Conservation (phyloP, 1,284 basidiomycete species). For the Sphaerobolus stellatus region DNA sequence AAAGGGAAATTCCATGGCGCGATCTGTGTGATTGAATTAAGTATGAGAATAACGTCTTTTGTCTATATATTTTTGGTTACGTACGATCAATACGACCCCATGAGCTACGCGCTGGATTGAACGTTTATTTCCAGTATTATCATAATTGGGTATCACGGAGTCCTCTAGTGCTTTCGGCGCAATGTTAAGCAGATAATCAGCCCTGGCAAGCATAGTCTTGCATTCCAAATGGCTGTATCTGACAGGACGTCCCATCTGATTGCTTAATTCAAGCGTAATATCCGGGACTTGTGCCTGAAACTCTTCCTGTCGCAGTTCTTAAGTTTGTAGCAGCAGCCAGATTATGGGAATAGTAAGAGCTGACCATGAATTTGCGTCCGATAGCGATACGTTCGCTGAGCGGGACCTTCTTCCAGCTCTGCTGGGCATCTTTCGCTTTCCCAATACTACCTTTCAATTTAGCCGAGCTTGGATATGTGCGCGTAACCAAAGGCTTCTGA, state of each 20-base stretch:
- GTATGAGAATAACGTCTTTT: background rate
- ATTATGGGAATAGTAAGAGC: constrained; percentile 16
- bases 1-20: constrained; percentile 72
- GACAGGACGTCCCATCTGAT: constrained; percentile 65
- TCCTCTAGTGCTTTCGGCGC: constrained; percentile 78
- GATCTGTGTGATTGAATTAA: constrained; percentile 10
- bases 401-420: constrained; percentile 66
- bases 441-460: constrained; percentile 64
- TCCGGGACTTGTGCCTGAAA: constrained; percentile 71
- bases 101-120: constrained; percentile 82
- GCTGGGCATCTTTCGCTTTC: constrained; percentile 65
- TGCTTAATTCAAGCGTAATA: constrained; percentile 72
- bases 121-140: constrained; percentile 79
- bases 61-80: constrained; percentile 23
- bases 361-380: constrained; percentile 74
- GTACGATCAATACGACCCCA: constrained; percentile 90
- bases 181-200: constrained; percentile 83
- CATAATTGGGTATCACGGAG: constrained; percentile 69
- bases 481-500: constrained; percentile 57
- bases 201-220: constrained; percentile 26
- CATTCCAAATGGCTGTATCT: constrained; percentile 10
- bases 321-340: background rate
- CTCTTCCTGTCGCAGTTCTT: constrained; percentile 59
- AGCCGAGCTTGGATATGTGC: constrained; percentile 52
- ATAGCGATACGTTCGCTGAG: constrained; percentile 73